Base-by-base conservation (phyloP, 1,284 basidiomycete species). In the Wolfiporia cocos region DNA sequence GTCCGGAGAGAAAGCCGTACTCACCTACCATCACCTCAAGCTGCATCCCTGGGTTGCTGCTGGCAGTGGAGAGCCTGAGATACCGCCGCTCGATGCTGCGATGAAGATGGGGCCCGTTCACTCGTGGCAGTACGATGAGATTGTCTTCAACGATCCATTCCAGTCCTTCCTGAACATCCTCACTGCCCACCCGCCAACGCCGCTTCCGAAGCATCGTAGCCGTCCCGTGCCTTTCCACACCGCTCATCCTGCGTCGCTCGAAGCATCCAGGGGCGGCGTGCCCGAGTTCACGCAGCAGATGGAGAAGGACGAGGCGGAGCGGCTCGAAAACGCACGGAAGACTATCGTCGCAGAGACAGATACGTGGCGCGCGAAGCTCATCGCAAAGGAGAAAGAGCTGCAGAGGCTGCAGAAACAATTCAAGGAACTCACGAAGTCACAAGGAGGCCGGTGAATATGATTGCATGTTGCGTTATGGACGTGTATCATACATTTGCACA, bases 101-200 rank as follows among this genome's bases (percentile, higher is more conserved):
- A 72, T 76, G 48, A 78, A 78, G 48, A 58, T 72, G 17, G 80
- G 82, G 0, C 82, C 86, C 2, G 89, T 97, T n/a, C 90, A 98
- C 62, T 91, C 92, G 0, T 99, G 96, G 95, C 94, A 98, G 58
- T 99, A 99, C 67, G 96, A 99, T 62, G 96, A 99, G 60, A 78
- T 99, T 47, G 92, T 99, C 36, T 99, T 99, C 67, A 81, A 83
- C 51, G 95, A 99, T 56, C 96, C 96, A 1, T 92, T 86, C 48
- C 83, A 92, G 47, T 72, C 82, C 21, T 95, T 99, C 67, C 78
- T 97, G 54, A 81, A 85, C 53, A 76, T 90, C 42, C 76, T 99
- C 37, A 82, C 84, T 0, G 71, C 75, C 3, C 77, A 95, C 57
- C 85, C 92, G 0, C 93, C 94, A 0, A 94, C 89, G 0, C 82